A percentile compares a stretch with the other conserved stretches of the same genome.
Evolutionary conservation across 257 asterid genomes (phyloP).

Genomic region (Eustoma russellianum): DNA sequence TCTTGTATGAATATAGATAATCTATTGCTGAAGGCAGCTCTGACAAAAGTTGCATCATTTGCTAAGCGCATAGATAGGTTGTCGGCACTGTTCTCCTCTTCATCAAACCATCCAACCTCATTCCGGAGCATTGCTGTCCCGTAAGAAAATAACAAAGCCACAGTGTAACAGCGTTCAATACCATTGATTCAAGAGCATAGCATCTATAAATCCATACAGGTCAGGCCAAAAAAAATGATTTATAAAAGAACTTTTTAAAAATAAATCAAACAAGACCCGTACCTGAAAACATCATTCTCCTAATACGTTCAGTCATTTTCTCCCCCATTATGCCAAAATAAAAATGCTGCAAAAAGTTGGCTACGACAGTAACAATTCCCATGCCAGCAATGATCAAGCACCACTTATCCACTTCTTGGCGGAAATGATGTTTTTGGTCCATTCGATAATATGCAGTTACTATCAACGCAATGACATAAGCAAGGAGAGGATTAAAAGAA

Average conservation of each 20-base stretch:
- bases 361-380: conserved; percentile 93
- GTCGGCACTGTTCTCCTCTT: conserved; percentile 97
- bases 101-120: conserved; percentile 99
- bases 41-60: conserved; percentile 97
- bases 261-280: not conserved
- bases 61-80: conserved; percentile 97
- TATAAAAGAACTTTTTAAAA: conserved; percentile 6
- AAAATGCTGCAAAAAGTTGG: conserved; percentile 96
- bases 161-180: not conserved
- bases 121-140: conserved; percentile 95
- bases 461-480: conserved; percentile 82
- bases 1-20: conserved; percentile 96
- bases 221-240: conserved; percentile 4
- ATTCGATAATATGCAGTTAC: conserved; percentile 72
- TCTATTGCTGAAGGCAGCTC: conserved; percentile 99
- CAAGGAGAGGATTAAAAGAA: conserved; percentile 89
- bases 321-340: conserved; percentile 99
- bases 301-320: conserved; percentile 99
- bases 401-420: conserved; percentile 73
- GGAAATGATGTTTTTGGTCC: conserved; percentile 44
- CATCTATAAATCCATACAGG: not conserved
- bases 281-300: conserved; percentile 99
- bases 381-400: conserved; percentile 89
- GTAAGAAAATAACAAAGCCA: conserved; percentile 1
- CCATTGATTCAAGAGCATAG: not conserved